Evolutionary conservation across 2,329 filamentous ascomycete species (phyloP), one percentile per base, ranked within the genome.

Genomic region (Meredithiella fracta): DNA sequence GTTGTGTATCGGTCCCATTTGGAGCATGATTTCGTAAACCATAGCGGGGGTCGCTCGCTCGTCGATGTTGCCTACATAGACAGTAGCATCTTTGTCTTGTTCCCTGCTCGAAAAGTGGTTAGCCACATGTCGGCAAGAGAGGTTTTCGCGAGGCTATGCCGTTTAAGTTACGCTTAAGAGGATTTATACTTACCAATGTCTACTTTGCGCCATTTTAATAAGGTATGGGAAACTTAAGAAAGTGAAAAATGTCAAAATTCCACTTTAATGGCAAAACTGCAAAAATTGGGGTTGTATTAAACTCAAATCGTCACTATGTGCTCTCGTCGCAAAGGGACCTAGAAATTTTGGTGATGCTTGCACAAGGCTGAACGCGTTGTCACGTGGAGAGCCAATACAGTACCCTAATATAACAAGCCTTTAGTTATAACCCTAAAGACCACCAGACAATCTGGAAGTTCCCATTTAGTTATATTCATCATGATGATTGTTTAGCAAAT

Each of bases 31-130:
- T 74, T 98, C 92, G 83, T 92, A 96, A 62, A 98, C 82, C 62
- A 95, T 78, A 63, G 85, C 83, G 66, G 95, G 88, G 50, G 84
- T 85, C 62, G 92, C 86, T 68, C 92, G 88, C 74, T 98, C 92
- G 73, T 98, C 92, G 65, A 98, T 88, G 69, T 97, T 97, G 67
- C 92, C 92, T 63, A 97, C 87, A 70, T 98, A 98, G 68, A 97
- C 86, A 44, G 92, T 97, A 63, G 89, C 89, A 71, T 97, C 91
- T 70, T 96, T 96, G 71, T 97, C 91, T 74, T 97, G 91, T 68
- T 96, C 88, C 86, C 85, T 90, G 62, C 17, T n/a, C 22, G 60
- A 57, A 31, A 40, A 47, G n/a, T 42, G 23, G 31, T 50, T 49
- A 40, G 3, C 26, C 20, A 6, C 14, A 14, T 25, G 11, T 47